phyloP scores from a whole-genome alignment of 495 filamentous ascomycete genomes.

The Penicillium argentinense region DNA sequence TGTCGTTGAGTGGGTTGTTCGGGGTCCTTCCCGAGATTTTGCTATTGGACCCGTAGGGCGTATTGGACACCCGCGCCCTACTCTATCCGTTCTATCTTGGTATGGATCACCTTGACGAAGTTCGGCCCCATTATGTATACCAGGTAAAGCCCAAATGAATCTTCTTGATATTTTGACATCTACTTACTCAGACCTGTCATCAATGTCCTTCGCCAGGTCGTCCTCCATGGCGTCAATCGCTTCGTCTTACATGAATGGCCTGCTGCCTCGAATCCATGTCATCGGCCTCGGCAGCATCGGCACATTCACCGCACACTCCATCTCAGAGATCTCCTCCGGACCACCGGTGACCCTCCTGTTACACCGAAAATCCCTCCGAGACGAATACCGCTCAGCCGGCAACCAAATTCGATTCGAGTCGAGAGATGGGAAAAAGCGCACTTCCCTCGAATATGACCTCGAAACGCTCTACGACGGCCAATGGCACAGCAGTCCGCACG shows the following conservation, averaged over 20 bases:
- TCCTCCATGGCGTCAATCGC: neutral
- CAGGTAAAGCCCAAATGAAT: no score
- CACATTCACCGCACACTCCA: constrained; percentile 47
- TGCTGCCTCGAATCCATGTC: constrained; percentile 36
- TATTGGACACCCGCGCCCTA: no score
- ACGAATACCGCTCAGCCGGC: constrained; percentile 5
- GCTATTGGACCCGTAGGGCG: no score
- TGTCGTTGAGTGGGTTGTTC: no score
- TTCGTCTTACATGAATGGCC: neutral
- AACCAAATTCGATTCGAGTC: neutral
- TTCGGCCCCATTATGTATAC: no score
- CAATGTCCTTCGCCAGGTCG: no score
- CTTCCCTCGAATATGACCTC: neutral
- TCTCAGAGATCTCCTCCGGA: constrained; percentile 41
- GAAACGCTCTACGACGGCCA: neutral
- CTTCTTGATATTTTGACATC: no score
- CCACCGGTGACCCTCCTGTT: constrained; percentile 50
- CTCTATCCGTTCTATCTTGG: no score
- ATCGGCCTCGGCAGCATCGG: constrained; percentile 51
- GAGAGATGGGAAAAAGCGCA: neutral
- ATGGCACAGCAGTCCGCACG: neutral
- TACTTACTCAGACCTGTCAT: no score
- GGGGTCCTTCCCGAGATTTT: no score
- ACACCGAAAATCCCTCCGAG: constrained; percentile 22
- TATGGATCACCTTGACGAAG: no score